Conservation (phyloP, 441 rosid species). For the Raphanus hybrid region DNA sequence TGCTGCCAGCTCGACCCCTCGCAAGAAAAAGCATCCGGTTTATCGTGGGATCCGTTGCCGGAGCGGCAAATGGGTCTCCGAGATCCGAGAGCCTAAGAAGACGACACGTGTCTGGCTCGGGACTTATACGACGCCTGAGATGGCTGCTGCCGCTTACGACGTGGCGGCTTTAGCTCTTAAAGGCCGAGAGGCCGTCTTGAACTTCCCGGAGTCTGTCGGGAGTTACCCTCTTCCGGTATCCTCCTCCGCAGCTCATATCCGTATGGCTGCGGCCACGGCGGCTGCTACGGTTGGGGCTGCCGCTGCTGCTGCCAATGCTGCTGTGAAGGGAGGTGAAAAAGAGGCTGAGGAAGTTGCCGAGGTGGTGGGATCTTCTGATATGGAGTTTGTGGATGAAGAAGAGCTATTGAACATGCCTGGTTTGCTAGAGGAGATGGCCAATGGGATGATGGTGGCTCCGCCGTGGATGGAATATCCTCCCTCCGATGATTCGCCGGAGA, state of each 20-base stretch:
- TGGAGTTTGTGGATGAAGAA: constrained; percentile 78
- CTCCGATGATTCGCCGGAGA: too few relatives aligned
- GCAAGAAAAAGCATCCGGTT: constrained; percentile 52
- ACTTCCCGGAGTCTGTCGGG: constrained; percentile 65
- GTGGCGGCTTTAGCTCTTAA: constrained; percentile 81
- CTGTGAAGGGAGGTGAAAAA: constrained; percentile 5
- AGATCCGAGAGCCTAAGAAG: constrained; percentile 88
- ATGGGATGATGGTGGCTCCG: too few relatives aligned
- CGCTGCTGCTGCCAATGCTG: constrained; percentile 32
- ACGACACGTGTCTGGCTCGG: constrained; percentile 93
- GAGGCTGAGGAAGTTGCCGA: constrained; percentile 19
- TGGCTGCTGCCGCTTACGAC: constrained; percentile 87
- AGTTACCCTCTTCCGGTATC: constrained; percentile 69
- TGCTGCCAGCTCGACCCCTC: constrained; percentile 5
- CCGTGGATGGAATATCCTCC: too few relatives aligned
- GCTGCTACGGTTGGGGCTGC: constrained; percentile 47
- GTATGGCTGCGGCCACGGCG: constrained; percentile 65
- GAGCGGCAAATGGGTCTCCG: constrained; percentile 89
- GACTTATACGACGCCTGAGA: constrained; percentile 69
- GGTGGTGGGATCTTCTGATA: constrained; percentile 29
- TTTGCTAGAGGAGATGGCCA: too few relatives aligned
- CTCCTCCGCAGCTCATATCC: constrained; percentile 63
- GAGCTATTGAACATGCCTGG: constrained; percentile 26
- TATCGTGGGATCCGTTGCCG: constrained; percentile 79
- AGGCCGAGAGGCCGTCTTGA: constrained; percentile 63